phyloP scores from a whole-genome alignment of 768 basidiomycete genomes.

The Tricholoma matsutake region DNA sequence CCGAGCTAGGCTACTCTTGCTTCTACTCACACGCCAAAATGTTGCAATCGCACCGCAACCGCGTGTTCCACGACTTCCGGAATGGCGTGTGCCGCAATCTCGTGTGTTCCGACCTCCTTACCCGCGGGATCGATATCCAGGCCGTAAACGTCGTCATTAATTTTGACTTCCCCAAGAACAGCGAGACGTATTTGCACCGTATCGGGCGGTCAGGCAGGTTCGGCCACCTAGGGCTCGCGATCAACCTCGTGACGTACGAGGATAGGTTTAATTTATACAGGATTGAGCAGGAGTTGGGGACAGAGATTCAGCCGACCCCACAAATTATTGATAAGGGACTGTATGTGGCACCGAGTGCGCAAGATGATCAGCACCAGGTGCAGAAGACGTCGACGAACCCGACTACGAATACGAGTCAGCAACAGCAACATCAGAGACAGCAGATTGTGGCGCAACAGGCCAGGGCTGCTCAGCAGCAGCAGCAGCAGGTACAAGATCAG shows the following conservation, averaged over 20 bases:
- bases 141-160: conserved; percentile 99
- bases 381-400: conserved; percentile 16
- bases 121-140: conserved; percentile 99
- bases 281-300: conserved; percentile 98
- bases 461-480: conserved; percentile 25
- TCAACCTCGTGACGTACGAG: conserved; percentile 97
- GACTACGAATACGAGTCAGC: conserved; percentile 12
- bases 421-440: conserved; percentile 33
- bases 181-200: conserved; percentile 97
- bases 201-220: conserved; percentile 98
- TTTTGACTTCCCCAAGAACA: conserved; percentile 99
- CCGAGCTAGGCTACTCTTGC: conserved; percentile 98
- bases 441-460: conserved; percentile 21
- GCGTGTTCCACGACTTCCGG: conserved; percentile 99
- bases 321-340: conserved; percentile 85
- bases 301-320: conserved; percentile 96
- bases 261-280: conserved; percentile 97
- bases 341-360: conserved; percentile 80
- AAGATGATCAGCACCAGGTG: conserved; percentile 38
- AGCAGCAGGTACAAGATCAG: conserved; percentile 20
- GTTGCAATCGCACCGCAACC: conserved; percentile 98
- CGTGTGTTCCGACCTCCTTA: conserved; percentile 96
- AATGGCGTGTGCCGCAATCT: conserved; percentile 98
- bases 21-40: conserved; percentile 99
- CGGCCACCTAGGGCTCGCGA: conserved; percentile 94